Base-by-base conservation (phyloP, 345 rosid species). In the Sisymbrium altissimum region DNA sequence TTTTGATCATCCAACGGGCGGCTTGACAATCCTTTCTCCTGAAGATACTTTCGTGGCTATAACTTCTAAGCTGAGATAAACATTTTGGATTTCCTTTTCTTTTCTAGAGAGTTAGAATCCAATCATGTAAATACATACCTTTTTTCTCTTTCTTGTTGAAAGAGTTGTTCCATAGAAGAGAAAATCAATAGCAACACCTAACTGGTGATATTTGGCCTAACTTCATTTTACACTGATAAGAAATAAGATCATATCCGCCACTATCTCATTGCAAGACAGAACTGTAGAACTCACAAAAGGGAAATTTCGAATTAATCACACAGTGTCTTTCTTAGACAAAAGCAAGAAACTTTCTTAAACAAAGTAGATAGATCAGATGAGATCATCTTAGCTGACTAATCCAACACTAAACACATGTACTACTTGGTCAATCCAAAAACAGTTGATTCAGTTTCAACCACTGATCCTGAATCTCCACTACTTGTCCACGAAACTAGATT, bases 1-100 rank as follows among this genome's bases (percentile, higher is more conserved):
- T 0, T 81, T 70, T 17, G 54, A 79, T 52, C 87, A 83, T 73
- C 84, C 83, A 2, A 83, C 60, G 73, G 87, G 86, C 0, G 84
- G 83, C 18, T 71, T 87, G 13, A 87, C 77, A 6, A 74, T 89
- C 59, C 88, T 83, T 10, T 83, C 85, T 69, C 53, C 71, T 3
- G 82, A 85, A 76, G 80, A 84, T 14, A 64, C 59, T 0, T 89
- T 82, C 68, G 2, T 79, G 11, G 41, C 63, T 29, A 52, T 83
- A 62, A 82, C 81, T 68, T 83, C 82, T 25, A 32, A 39, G 63
- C 45, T 41, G 45, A 41, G 45, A 13, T 41, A 41, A 11, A 39
- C 43, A 39, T 39, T 39, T 39, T 11, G 14, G 11, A 11, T 35
- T 8, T 35, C 39, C 3, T 2, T 9, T 36, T 36, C 40, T 36